Base-by-base conservation (phyloP, 2,329 filamentous ascomycete species). In the Cadophora luteo-olivacea region DNA sequence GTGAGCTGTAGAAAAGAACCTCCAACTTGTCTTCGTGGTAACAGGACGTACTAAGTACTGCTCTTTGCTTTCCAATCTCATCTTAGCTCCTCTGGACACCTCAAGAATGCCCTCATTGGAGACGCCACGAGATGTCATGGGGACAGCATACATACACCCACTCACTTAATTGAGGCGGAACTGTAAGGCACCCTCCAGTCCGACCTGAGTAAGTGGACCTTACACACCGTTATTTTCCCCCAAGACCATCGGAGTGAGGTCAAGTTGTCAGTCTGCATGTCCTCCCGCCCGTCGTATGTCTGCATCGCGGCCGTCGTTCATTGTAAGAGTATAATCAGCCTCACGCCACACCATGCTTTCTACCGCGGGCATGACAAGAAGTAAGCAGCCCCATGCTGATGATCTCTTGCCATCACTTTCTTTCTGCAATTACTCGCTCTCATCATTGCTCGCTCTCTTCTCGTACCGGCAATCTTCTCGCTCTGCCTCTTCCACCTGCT, bases 401-500 rank as follows among this genome's bases (percentile, higher is more conserved):
- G 14, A 19, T 48, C 38, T 62, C 24, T 62, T 62, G 22, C 45
- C n/a, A 8, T 32, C 38, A 62, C 29, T 33, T 45, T 25, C 38
- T 25, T 48, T 38, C 19, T 22, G 25, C 60, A 62, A 29, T 25
- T n/a, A 22, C 41, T 49, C 25, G 41, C 60, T n/a, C 38, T 62
- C 38, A 32, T n/a, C 41, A 33, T 36, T 29, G 24, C 45, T 24
- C 32, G 11, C 61, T 54, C 48, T n/a, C 45, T 22, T 12, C 25
- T 48, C 45, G 24, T 24, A 36, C 45, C 45, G 14, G 25, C 33
- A 32, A 32, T 29, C 45, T 16, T 38, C 25, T 33, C 51, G 19
- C 19, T 24, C 51, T 51, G 32, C 61, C 60, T 33, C 33, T 12
- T 33, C 33, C 60, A 63, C 61, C 61, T 63, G 48, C 61, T 63